Evolutionary conservation across 2,329 filamentous ascomycete genomes (phyloP), one percentile per base, ranked within the genome.

Genomic region (Penicillium psychrosexuale): DNA sequence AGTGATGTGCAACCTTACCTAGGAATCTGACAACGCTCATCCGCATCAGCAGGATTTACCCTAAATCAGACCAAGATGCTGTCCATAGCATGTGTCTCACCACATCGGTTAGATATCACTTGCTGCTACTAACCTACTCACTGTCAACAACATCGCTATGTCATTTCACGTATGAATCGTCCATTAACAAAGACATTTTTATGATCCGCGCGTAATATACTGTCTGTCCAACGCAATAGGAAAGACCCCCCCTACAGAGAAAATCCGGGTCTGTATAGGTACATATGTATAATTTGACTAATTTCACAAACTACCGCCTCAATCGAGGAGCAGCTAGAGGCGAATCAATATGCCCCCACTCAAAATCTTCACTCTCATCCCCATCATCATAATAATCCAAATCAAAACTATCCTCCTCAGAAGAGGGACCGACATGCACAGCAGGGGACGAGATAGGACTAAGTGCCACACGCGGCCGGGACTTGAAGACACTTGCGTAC

Each of bases 401-500:
- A 4, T 61, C 63, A 43, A 60, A 61, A 11, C 61, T 58, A 3
- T 53, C 61, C 33, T 65, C 63, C 24, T 58, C 60, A 13, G 68
- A 58, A 31, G 68, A 56, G 1, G 65, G 63, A 34, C 64, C 66
- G 15, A 72, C 57, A 65, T 74, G 71, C n/a, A 75, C 71, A 36
- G 68, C 68, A 6, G 74, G 74, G 0, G 74, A 74, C 12, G 69
- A 62, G 24, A 85, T 70, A 1, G 91, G 91, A 69, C 91, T 96
- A 11, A 84, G 83, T 60, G 87, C 86, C 61, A 97, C 84, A 71
- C 86, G 88, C 0, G 92, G 92, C 61, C 92, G 76, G 60, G 89
- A 92, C 74, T 87, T 90, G 70, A 97, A 97, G 1, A 96, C 87
- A 27, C 87, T 88, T 56, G 89, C 87, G 71, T 91, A 89, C 57